Conservation (phyloP, 2,329 filamentous ascomycete species). For the Paraphaeosphaeria minitans region DNA sequence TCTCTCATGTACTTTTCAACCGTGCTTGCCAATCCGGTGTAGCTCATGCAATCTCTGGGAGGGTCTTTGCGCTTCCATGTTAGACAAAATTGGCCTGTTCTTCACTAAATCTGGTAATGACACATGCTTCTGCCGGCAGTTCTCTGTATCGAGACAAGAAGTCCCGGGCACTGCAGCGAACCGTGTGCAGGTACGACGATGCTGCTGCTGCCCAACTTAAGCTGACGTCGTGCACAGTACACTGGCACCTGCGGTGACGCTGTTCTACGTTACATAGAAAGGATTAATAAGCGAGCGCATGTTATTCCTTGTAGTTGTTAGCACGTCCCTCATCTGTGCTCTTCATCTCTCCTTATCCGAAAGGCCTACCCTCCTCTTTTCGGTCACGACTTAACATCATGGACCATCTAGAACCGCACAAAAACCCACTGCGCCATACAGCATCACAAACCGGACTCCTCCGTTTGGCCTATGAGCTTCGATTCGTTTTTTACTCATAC, state of each 20-base stretch:
- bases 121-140: not conserved
- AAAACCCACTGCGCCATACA: no score
- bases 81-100: not conserved
- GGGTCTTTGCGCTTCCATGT: not conserved
- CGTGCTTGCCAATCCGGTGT: not conserved
- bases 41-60: not conserved
- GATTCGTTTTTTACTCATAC: no score
- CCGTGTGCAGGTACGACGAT: not conserved
- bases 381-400: not conserved
- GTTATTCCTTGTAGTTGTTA: not conserved
- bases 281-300: not conserved
- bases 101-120: not conserved
- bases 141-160: not conserved
- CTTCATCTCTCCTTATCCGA: not conserved
- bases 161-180: not conserved
- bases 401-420: no score
- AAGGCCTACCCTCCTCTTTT: not conserved
- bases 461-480: no score
- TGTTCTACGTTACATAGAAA: not conserved
- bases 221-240: not conserved
- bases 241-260: not conserved
- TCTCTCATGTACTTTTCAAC: not conserved
- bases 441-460: no score
- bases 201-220: not conserved
- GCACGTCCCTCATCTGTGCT: not conserved